Percentiles rank a stretch among this genome's conserved stretches.
phyloP scores from a whole-genome alignment of 768 basidiomycete species.

The Boletus subparvulus region DNA sequence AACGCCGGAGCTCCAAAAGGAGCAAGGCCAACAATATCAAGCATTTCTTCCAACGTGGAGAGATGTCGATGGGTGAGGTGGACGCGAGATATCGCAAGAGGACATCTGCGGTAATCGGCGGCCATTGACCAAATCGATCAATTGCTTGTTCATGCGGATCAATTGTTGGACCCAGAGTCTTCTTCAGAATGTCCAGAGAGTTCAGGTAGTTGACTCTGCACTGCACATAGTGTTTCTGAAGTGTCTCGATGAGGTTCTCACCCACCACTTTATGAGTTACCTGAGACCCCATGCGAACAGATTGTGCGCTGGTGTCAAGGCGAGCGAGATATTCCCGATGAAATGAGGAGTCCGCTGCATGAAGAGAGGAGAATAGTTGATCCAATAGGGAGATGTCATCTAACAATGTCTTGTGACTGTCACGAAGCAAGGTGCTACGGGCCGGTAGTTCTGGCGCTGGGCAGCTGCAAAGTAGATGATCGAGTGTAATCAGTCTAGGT shows the following conservation, averaged over 20 bases:
- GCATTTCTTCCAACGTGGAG: not conserved
- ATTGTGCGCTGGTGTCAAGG: not conserved
- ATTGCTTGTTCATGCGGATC: constrained; percentile 9
- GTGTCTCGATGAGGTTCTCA: not conserved
- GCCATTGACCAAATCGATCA: not conserved
- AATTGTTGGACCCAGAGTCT: not conserved
- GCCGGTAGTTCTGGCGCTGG: not conserved
- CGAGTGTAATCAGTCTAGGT: not conserved
- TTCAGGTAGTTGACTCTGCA: not conserved
- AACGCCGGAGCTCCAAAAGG: not conserved
- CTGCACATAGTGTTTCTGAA: not conserved
- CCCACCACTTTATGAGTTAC: not conserved
- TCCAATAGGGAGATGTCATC: not conserved
- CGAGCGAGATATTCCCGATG: not conserved
- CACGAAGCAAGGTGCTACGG: not conserved
- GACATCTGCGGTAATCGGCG: not conserved
- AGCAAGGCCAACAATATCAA: not conserved
- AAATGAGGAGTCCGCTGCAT: not conserved
- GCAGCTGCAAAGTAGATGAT: not conserved
- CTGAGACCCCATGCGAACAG: not conserved
- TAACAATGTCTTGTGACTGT: not conserved
- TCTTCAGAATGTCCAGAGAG: not conserved
- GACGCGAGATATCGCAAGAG: not conserved
- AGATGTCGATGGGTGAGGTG: not conserved
- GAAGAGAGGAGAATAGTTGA: not conserved